Evolutionary conservation across 768 basidiomycete genomes (phyloP), one percentile per base, ranked within the genome.

Genomic region (Mycena epipterygia): DNA sequence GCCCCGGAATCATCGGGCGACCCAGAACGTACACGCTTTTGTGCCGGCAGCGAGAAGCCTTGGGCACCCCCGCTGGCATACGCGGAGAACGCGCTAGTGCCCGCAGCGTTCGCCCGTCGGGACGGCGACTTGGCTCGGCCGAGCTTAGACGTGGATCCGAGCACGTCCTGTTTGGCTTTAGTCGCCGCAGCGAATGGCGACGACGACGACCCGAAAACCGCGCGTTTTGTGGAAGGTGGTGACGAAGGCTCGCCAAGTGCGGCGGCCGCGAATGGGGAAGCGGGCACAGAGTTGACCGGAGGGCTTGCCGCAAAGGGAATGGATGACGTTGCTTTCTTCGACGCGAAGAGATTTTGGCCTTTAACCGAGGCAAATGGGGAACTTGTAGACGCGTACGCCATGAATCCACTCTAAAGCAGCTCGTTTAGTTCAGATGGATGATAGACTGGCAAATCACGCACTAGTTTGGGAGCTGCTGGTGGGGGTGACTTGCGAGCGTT

Each of bases 281-380:
- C 37, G 59, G 61, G 14, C 65, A 66, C 29, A 72, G 76, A 37
- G 62, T 67, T 51, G 77, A 72, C 39, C 76, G 78, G n/a, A 80
- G 76, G 35, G 76, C 73, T 42, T 76, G 74, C 56, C 75, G 75
- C 37, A 73, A 77, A 25, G 78, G 79, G 35, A 83, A 74, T 44
- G 78, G 72, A 33, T 77, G 66, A 17, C 77, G 81, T 69, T 41
- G 86, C 75, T 74, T 84, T 84, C 59, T 78, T 77, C 14, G 85
- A 80, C 21, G 81, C 77, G 74, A 89, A 89, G 27, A 85, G 72
- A 76, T 88, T 92, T 68, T 90, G 87, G 53, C 92, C 93, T 73
- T 91, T 93, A 76, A 93, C 89, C 53, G 87, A 80, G 17, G 91
- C 89, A 75, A 95, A 95, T 6, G 93, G 93, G 2, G 93, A 94